Evolutionary conservation across 306 rosid species (phyloP), one percentile per base, ranked within the genome.

Genomic region (Dalbergia oliveri): DNA sequence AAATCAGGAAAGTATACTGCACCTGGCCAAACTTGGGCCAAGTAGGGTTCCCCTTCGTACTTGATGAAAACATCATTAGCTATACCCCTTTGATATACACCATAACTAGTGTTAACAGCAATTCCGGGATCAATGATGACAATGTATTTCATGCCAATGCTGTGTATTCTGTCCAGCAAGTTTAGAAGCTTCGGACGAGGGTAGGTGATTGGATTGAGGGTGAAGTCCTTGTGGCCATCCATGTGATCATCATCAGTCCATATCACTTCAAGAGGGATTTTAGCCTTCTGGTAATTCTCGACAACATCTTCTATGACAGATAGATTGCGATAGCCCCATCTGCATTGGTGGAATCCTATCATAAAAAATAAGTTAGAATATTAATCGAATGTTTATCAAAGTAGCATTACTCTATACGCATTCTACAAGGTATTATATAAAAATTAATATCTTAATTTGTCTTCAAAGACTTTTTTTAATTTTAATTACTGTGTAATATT

Each of bases 11-110:
- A 93, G 86, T 95, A 69, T 0, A 93, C 99, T 10, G 98, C 96
- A 5, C 99, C 99, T 0, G 99, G 99, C 99, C 98, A 95, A 53
- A 93, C 98, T 83, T 90, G 94, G 69, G 94, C 99, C 84, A 95
- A 14, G 89, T 31, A 95, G 9, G 96, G 97, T 84, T 91, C 97
- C 47, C 90, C 90, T 51, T 89, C 90, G 19, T 90, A 88, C 89
- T 91, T 95, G 76, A 95, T 93, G 60, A 95, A 95, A 54, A 95
- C 98, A 67, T 95, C 98, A 54, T 84, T 82, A 7, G 89, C 90
- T 5, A 89, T 66, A 43, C 90, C 99, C 47, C 99, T 92, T 58
- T 88, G 90, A 76, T 95, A 87, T 10, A 89, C 94, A 31, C 96
- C 97, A 33, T 95, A 95, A 34, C 88, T 88, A 53, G 82, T 66